Base-by-base conservation (phyloP, 331 rosid genomes). In the Pyrus hybrid region DNA sequence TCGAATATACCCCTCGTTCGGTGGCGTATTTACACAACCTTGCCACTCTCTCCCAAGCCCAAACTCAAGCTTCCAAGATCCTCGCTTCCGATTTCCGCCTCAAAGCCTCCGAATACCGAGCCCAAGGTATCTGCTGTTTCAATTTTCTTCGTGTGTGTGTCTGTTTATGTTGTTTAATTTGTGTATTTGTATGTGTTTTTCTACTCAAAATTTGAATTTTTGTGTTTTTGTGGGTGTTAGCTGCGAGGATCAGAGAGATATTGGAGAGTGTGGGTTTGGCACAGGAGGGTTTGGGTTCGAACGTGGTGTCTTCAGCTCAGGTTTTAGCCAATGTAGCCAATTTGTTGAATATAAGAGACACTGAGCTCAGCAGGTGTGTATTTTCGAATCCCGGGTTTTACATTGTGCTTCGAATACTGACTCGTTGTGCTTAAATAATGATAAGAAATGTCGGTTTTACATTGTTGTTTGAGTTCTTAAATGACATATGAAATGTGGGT, bases 181-280 rank as follows among this genome's bases (percentile, higher is more conserved):
- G 22, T 63, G 4, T 63, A 28, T 25, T 13, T 25, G 32, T 13
- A 61, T 14, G 30, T 61, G 8, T 25, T 7, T 13, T 26, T 17
- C 18, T 2, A 3, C 3, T 14, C 30, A 13, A 13, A 26, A 30
- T 14, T 63, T 63, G 33, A 26, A 49, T 41, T 26, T 23, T 68
- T 64, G 13, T 11, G 20, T 69, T 80, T 37, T 12, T 77, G 65
- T 49, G 75, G 69, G 63, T 75, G 76, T 71, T 79, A 88, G 98
- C 96, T 77, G 99, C 97, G 11, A 92, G 97, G 84, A 81, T 94
- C 66, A 82, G 90, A 76, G 97, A 94, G 87, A 90, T 94, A 67
- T 75, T 94, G 88, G 99, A 94, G 87, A 89, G 86, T 81, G 93
- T 89, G 49, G 99, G 97, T 8, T 74, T 93, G 84, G 93, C 97